Evolutionary conservation across 345 rosid genomes (phyloP), one percentile per base, ranked within the genome.

Genomic region (Corchorus capsularis): DNA sequence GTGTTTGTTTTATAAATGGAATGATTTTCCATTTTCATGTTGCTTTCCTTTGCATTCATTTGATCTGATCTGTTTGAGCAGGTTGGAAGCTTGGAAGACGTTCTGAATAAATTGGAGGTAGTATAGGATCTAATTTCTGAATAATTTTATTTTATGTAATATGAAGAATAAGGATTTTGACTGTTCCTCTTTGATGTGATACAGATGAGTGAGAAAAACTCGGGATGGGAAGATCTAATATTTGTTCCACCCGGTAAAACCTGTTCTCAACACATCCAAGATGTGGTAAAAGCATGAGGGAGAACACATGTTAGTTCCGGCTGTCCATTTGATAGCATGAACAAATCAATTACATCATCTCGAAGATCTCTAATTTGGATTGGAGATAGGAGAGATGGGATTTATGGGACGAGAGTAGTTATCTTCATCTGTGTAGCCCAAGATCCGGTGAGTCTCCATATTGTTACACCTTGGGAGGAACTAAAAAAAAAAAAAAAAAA

Each of bases 211-310:
- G 96, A 92, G 90, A 87, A 84, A 86, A 92, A 90, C 82, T 91
- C 94, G 0, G 98, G 96, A 14, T 96, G 99, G 99, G 99, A 89
- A 69, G 98, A 96, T 87, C 80, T 93, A 62, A 89, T 93, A 71
- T 96, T 96, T 82, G 87, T 93, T 82, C 97, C 99, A 71, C 99
- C 99, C 2, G 98, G 99, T 79, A 89, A 93, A 88, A 93, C 90
- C 74, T 90, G 87, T 63, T 81, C 91, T 59, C 96, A 93, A 80
- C 99, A 96, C 88, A 86, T 93, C 81, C 93, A 92, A 45, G 94
- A 92, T 63, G 84, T 88, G 76, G 75, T 67, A 8, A 83, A 84
- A 76, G 81, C 50, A 63, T 85, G 83, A 83, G 68, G 65, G n/a
- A 4, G 22, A 75, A 46, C 13, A 63, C 60, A 61, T 53, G 17